A percentile compares a stretch with the other conserved stretches of the same genome.
These are phyloP conservation scores for Mallotus nudiflorus DNA, from an alignment of 345 rosid species.

Conservation along the genomic window DNA sequence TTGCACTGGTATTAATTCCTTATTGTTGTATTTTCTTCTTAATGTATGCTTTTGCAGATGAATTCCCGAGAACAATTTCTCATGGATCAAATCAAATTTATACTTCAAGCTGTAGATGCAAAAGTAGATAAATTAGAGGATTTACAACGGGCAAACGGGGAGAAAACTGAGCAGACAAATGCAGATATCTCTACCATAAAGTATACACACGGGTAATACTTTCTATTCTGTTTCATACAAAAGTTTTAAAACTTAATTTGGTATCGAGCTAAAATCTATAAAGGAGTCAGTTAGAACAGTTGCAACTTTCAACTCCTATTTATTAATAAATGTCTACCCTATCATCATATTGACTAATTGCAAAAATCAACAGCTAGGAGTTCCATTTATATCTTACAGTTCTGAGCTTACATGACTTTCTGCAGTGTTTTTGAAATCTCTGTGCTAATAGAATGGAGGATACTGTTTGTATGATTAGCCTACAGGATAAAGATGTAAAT, in stretches of 20 bases:
- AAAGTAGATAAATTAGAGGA: slow-evolving; percentile 16
- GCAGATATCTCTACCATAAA: background rate
- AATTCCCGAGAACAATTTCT: slow-evolving; percentile 13
- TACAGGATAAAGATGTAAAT: slow-evolving; percentile 13
- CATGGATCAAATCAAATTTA: slow-evolving; percentile 7
- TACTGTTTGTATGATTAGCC: background rate
- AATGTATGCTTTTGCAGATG: slow-evolving; percentile 10
- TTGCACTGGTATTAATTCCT: background rate
- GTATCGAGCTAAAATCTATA: too few relatives aligned
- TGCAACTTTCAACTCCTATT: background rate
- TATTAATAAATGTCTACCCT: background rate
- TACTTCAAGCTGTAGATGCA: slow-evolving; percentile 7
- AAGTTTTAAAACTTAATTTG: too few relatives aligned
- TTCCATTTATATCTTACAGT: too few relatives aligned
- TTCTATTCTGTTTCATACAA: too few relatives aligned
- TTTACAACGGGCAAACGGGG: slow-evolving; percentile 6
- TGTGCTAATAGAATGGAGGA: slow-evolving; percentile 6
- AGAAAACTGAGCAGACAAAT: slow-evolving; percentile 9
- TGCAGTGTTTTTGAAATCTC: background rate
- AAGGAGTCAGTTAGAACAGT: background rate
- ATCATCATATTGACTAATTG: background rate
- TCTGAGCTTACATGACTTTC: too few relatives aligned
- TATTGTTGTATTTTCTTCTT: background rate
- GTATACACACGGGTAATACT: slow-evolving; percentile 7
- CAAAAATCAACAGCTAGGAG: too few relatives aligned